These are phyloP conservation scores for Cryptococcus wingfieldii DNA, from an alignment of 1,284 basidiomycete genomes.

Conservation along the genomic window DNA sequence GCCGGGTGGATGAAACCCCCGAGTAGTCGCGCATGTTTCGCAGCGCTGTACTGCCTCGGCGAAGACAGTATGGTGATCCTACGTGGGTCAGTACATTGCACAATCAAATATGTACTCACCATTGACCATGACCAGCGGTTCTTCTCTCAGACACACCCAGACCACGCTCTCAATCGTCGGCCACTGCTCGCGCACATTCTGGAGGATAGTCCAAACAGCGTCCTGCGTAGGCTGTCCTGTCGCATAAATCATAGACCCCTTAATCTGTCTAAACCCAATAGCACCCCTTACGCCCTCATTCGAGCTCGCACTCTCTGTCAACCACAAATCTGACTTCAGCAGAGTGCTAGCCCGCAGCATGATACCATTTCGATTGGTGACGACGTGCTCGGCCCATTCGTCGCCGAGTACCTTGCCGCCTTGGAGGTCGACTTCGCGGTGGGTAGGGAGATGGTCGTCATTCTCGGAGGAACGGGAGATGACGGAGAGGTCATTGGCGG, in stretches of 20 bases:
- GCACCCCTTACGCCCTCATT: slow-evolving; percentile 75
- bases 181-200: slow-evolving; percentile 61
- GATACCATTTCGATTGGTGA: slow-evolving; percentile 89
- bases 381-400: slow-evolving; percentile 88
- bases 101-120: slow-evolving; percentile 23
- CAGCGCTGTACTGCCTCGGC: slow-evolving; percentile 72
- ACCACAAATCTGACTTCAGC: slow-evolving; percentile 84
- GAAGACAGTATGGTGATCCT: slow-evolving; percentile 47
- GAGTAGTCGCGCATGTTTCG: slow-evolving; percentile 87
- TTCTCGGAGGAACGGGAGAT: slow-evolving; percentile 43
- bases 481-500: slow-evolving; percentile 73
- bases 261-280: slow-evolving; percentile 88
- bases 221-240: slow-evolving; percentile 83
- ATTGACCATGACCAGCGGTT: slow-evolving; percentile 86
- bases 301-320: slow-evolving; percentile 61
- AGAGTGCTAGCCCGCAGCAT: slow-evolving; percentile 67
- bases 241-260: slow-evolving; percentile 79
- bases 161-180: slow-evolving; percentile 63
- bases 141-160: slow-evolving; percentile 91
- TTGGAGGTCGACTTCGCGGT: slow-evolving; percentile 62
- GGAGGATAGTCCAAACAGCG: slow-evolving; percentile 80
- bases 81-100: slow-evolving; percentile 4
- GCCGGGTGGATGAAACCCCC: slow-evolving; percentile 79
- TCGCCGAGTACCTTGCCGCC: slow-evolving; percentile 85
- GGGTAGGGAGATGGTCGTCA: slow-evolving; percentile 18